Percentiles rank a stretch among this genome's conserved stretches.
phyloP scores from a whole-genome alignment of 2,329 filamentous ascomycete species.

The Penicillium expansum region DNA sequence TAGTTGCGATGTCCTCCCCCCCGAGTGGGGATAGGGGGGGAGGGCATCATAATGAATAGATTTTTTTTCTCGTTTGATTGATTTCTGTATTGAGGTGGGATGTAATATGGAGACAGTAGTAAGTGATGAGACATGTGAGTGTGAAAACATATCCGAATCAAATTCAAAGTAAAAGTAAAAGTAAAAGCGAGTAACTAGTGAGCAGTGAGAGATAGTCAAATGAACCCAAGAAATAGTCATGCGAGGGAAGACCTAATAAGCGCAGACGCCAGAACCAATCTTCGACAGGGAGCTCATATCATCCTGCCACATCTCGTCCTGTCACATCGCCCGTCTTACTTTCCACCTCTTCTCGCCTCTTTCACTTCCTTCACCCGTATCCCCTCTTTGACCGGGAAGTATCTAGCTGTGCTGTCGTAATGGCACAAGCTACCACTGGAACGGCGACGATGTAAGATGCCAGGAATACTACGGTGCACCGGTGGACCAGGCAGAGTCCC shows the following conservation, averaged over 20 bases:
- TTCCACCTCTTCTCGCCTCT: neutral
- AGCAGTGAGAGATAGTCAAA: too few relatives aligned
- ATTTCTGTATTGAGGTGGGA: neutral
- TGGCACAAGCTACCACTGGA: neutral
- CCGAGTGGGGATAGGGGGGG: neutral
- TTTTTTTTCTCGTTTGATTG: neutral
- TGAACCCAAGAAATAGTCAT: neutral
- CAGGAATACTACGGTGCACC: neutral
- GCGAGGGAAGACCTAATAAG: neutral
- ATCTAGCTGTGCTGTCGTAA: neutral
- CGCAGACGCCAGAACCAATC: neutral
- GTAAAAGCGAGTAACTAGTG: neutral
- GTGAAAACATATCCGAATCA: too few relatives aligned
- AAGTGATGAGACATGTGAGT: neutral
- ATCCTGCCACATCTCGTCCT: neutral
- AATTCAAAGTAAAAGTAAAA: neutral
- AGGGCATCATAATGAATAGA: slow-evolving; percentile 2
- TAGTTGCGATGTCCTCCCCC: slow-evolving; percentile 1
- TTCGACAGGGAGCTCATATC: too few relatives aligned
- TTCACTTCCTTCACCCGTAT: neutral
- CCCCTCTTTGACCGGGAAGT: neutral
- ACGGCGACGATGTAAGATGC: neutral
- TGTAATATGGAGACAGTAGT: neutral
- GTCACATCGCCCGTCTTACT: neutral
- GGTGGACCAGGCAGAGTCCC: neutral